Conservation (phyloP, 2,329 filamentous ascomycete genomes). For the Aspergillus sp. region DNA sequence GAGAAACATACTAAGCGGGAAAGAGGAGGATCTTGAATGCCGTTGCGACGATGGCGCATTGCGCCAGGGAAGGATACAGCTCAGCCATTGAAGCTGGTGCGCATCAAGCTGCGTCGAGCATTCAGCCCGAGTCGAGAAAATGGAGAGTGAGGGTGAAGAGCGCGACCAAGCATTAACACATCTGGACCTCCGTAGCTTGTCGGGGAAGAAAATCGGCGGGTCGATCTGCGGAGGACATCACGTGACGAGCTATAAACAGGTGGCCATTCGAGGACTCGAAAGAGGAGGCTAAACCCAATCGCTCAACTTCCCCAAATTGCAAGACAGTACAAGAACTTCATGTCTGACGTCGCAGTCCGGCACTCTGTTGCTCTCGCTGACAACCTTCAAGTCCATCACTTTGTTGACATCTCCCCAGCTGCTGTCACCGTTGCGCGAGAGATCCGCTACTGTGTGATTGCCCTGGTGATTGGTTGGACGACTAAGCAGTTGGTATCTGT, state of each 20-base stretch:
- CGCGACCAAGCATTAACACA: no score
- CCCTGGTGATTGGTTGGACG: slow-evolving; percentile 43
- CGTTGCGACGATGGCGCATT: slow-evolving; percentile 78
- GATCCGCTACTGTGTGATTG: slow-evolving; percentile 45
- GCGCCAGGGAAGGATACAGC: slow-evolving; percentile 75
- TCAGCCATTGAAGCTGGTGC: slow-evolving; percentile 58
- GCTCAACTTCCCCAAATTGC: neutral
- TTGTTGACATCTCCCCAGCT: slow-evolving; percentile 46
- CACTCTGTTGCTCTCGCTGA: slow-evolving; percentile 39
- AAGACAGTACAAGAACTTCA: slow-evolving; percentile 5
- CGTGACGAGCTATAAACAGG: slow-evolving; percentile 14
- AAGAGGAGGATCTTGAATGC: slow-evolving; percentile 89
- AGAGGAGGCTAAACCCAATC: no score
- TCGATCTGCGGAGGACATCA: slow-evolving; percentile 14
- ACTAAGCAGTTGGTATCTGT: slow-evolving; percentile 32
- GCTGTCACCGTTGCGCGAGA: slow-evolving; percentile 45
- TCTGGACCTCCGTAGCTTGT: neutral
- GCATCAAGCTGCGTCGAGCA: slow-evolving; percentile 17
- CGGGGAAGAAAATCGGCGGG: slow-evolving; percentile 6
- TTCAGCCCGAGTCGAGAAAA: neutral
- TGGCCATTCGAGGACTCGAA: slow-evolving; percentile 11
- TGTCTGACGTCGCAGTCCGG: slow-evolving; percentile 38
- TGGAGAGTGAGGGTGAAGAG: neutral
- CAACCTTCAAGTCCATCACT: slow-evolving; percentile 44
- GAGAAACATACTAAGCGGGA: slow-evolving; percentile 73